Percentiles rank a stretch among this genome's conserved stretches.
Evolutionary conservation across 2,329 filamentous ascomycete genomes (phyloP).

Genomic region (Hypoxylon sp.): DNA sequence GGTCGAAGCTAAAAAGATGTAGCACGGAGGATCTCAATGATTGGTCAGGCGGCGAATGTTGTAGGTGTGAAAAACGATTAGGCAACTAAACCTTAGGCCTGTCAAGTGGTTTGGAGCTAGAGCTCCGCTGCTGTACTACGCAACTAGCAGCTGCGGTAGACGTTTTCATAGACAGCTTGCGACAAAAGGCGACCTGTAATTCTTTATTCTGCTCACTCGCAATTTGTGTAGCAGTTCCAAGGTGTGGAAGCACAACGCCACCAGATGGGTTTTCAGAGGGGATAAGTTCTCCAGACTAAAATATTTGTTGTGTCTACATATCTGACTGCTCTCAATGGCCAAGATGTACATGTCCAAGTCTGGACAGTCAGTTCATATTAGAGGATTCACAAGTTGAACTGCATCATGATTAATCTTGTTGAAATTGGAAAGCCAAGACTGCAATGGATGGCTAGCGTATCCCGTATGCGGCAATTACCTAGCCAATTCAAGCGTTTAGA

Average conservation of each 20-base stretch:
- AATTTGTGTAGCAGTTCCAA: constrained; percentile 21
- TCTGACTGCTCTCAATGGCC: neutral
- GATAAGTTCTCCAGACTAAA: constrained; percentile 23
- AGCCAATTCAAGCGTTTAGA: constrained; percentile 19
- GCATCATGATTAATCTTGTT: constrained; percentile 34
- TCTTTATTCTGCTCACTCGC: constrained; percentile 1
- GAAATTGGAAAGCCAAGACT: constrained; percentile 31
- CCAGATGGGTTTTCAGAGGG: constrained; percentile 10
- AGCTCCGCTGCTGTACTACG: constrained; percentile 23
- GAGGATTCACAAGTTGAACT: constrained; percentile 27
- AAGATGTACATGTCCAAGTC: neutral
- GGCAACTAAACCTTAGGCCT: constrained; percentile 22
- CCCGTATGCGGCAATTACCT: constrained; percentile 16
- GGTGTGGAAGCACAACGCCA: constrained; percentile 26
- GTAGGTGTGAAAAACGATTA: constrained; percentile 23
- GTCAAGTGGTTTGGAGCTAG: constrained; percentile 26
- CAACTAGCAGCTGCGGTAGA: neutral
- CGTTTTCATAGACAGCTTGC: constrained; percentile 10
- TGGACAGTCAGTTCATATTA: constrained; percentile 1
- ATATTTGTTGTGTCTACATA: neutral
- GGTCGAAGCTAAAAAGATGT: constrained; percentile 30
- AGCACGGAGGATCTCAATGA: constrained; percentile 21
- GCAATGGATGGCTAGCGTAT: constrained; percentile 8
- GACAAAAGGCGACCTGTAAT: constrained; percentile 2
- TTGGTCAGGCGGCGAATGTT: constrained; percentile 17